phyloP scores from a whole-genome alignment of 2,329 filamentous ascomycete species.

The Neoascochyta sp. region DNA sequence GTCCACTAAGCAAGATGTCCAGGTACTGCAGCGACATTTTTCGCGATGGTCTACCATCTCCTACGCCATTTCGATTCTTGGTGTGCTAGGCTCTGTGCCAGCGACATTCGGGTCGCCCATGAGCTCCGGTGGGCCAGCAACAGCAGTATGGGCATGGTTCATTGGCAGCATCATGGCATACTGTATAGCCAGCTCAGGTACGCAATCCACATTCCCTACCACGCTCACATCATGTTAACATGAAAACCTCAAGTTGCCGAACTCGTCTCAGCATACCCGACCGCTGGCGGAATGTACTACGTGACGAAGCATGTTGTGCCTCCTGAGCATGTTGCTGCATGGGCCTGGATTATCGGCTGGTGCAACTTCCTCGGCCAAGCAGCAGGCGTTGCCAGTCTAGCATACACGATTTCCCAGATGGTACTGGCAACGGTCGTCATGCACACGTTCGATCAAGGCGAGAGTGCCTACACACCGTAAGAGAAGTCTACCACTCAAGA shows the following conservation, averaged over 20 bases:
- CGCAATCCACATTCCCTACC: background rate
- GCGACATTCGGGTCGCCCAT: conserved; percentile 60
- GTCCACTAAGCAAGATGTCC: conserved; percentile 13
- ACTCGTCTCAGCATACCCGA: conserved; percentile 63
- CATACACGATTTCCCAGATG: conserved; percentile 63
- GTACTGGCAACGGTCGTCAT: conserved; percentile 59
- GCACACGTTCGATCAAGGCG: conserved; percentile 54
- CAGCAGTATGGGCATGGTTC: conserved; percentile 64
- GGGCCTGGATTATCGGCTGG: conserved; percentile 66
- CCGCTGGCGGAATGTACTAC: conserved; percentile 66
- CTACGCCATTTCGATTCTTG: conserved; percentile 63
- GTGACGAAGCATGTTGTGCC: conserved; percentile 64
- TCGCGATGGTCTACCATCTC: conserved; percentile 65
- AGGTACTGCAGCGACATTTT: conserved; percentile 62
- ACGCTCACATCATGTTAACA: background rate
- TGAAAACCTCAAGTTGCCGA: conserved; percentile 54
- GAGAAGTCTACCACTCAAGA: conserved; percentile 16
- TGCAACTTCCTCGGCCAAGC: conserved; percentile 64
- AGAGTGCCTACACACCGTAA: conserved; percentile 57
- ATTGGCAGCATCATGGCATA: conserved; percentile 62
- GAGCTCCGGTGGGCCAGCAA: conserved; percentile 58
- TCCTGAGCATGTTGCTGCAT: conserved; percentile 57
- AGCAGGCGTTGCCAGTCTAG: conserved; percentile 59
- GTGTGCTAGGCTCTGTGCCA: conserved; percentile 62
- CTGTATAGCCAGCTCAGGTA: conserved; percentile 59